These are phyloP conservation scores for Schoenoplectus triqueter DNA, from an alignment of 202 grass and related monocot genomes.

Conservation along the genomic window DNA sequence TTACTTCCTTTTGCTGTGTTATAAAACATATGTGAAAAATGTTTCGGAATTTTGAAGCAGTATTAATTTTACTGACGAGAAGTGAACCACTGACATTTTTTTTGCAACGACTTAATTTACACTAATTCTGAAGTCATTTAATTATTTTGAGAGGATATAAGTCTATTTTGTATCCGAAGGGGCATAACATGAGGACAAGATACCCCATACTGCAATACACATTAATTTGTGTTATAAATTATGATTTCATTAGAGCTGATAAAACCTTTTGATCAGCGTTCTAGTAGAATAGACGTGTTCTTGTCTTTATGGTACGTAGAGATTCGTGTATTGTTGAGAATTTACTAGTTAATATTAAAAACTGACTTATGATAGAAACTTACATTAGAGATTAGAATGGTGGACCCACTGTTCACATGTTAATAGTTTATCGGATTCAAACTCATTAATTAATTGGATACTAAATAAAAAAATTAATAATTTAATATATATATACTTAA, in stretches of 20 bases:
- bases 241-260: neutral
- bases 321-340: slow-evolving; percentile 2
- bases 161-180: neutral
- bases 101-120: neutral
- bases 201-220: neutral
- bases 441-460: too few species aligned
- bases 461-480: too few species aligned
- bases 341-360: neutral
- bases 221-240: neutral
- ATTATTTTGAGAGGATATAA: neutral
- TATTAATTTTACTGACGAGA: neutral
- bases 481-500: too few species aligned
- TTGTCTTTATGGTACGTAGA: slow-evolving; percentile 1
- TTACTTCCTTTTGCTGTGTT: neutral
- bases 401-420: slow-evolving; percentile 21
- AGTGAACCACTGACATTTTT: neutral
- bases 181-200: neutral
- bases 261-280: neutral
- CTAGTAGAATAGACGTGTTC: neutral
- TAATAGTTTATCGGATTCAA: neutral
- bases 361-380: slow-evolving; percentile 30
- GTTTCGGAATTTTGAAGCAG: neutral
- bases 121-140: neutral
- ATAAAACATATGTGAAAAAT: neutral
- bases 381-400: slow-evolving; percentile 25